These are phyloP conservation scores for Phialophora tarda DNA, from an alignment of 2,329 filamentous ascomycete genomes.

Conservation along the genomic window DNA sequence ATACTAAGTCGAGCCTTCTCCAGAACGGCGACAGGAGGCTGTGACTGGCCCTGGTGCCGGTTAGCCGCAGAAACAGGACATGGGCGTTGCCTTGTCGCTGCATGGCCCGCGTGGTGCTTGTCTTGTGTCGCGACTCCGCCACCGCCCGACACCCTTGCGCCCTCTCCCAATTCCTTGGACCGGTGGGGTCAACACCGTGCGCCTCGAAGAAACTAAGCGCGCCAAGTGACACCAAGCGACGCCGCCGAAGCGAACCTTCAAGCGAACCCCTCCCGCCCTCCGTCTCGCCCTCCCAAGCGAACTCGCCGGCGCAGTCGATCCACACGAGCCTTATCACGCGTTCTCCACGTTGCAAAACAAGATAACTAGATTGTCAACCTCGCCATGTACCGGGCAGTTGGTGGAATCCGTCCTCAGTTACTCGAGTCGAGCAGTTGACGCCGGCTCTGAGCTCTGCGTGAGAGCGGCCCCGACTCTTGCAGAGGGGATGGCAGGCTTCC, in stretches of 20 bases:
- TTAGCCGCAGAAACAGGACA: background rate
- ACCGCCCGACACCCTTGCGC: background rate
- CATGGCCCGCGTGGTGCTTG: no score
- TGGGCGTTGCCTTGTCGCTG: background rate
- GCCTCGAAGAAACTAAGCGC: background rate
- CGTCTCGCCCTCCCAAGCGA: background rate
- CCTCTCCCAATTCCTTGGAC: background rate
- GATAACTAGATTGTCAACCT: slow-evolving; percentile 7
- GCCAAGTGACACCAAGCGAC: background rate
- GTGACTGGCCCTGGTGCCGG: background rate
- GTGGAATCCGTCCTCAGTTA: background rate
- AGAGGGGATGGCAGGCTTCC: background rate
- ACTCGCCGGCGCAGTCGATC: background rate
- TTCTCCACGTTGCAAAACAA: background rate
- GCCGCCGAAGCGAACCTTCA: background rate
- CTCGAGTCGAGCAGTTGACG: background rate
- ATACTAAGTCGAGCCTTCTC: background rate
- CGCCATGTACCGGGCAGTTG: background rate
- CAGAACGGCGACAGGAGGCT: background rate
- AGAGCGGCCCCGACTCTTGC: background rate
- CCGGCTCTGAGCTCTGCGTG: slow-evolving; percentile 4
- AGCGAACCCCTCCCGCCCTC: background rate
- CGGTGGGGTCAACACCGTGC: background rate
- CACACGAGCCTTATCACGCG: slow-evolving; percentile 2
- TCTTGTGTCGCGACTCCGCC: background rate